Percentiles rank a stretch among this genome's conserved stretches.
Conservation (phyloP, 2,329 filamentous ascomycete genomes). For the Westerdykella ornata region DNA sequence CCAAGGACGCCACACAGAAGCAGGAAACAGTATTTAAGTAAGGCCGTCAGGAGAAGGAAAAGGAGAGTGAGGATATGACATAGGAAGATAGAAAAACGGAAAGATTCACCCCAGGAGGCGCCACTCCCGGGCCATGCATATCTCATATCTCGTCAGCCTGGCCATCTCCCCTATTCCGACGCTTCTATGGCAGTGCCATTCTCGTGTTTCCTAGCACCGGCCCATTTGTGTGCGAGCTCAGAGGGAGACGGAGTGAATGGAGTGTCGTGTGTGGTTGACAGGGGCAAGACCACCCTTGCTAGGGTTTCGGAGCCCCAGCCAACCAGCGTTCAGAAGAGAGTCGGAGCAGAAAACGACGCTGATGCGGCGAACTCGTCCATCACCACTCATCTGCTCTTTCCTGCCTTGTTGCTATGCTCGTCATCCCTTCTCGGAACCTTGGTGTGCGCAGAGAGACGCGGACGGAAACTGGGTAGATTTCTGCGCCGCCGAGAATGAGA, state of each 20-base stretch:
- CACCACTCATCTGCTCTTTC: too few relatives aligned
- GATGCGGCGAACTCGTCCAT: too few relatives aligned
- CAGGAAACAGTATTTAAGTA: too few relatives aligned
- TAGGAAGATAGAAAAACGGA: not conserved
- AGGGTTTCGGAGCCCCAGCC: constrained; percentile 13
- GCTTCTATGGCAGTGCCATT: not conserved
- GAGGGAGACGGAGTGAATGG: constrained; percentile 19
- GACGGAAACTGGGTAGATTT: too few relatives aligned
- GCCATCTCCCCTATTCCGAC: constrained; percentile 3
- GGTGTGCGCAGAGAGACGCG: too few relatives aligned
- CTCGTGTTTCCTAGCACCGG: constrained; percentile 3
- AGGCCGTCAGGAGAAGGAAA: not conserved
- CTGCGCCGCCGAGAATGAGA: too few relatives aligned
- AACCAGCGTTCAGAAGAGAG: constrained; percentile 12
- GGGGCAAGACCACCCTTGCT: constrained; percentile 14
- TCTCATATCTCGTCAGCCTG: constrained; percentile 10
- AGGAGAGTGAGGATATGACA: constrained; percentile 2
- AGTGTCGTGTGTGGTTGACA: constrained; percentile 27
- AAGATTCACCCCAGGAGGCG: not conserved
- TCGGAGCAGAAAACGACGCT: too few relatives aligned
- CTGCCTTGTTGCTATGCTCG: too few relatives aligned
- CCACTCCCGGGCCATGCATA: not conserved
- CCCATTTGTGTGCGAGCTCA: constrained; percentile 5
- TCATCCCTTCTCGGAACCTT: too few relatives aligned
- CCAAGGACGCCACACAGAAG: too few relatives aligned